These are phyloP conservation scores for Penicillium pancosmium DNA, from an alignment of 495 filamentous ascomycete species.

Conservation along the genomic window DNA sequence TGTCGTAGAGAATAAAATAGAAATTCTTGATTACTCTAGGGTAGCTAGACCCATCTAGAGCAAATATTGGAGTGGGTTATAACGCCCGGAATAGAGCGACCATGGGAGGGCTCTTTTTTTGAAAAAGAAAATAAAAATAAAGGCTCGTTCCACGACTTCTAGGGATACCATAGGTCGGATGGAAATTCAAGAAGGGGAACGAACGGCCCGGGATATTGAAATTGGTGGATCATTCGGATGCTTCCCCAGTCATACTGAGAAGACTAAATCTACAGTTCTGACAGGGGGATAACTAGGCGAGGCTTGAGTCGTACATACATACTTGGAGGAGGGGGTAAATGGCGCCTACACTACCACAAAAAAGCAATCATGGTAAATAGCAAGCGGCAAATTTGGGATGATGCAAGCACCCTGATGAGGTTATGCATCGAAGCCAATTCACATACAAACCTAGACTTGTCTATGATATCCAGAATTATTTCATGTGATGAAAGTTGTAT, in stretches of 20 bases:
- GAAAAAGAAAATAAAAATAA: background rate
- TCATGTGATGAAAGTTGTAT: background rate
- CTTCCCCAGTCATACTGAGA: background rate
- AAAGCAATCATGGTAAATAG: conserved; percentile 11
- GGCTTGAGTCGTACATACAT: too few species aligned
- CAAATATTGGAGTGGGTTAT: background rate
- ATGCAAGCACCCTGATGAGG: conserved; percentile 3
- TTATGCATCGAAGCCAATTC: background rate
- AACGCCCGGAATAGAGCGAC: too few species aligned
- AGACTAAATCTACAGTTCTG: too few species aligned
- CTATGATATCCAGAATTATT: background rate
- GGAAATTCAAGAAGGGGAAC: conserved; percentile 9
- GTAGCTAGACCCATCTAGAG: background rate
- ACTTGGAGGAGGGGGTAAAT: too few species aligned
- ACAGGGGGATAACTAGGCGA: too few species aligned
- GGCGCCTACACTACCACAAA: background rate
- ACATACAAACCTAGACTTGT: background rate
- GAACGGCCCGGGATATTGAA: background rate
- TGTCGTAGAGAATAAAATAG: background rate
- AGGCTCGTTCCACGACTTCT: conserved; percentile 12
- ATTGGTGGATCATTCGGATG: background rate
- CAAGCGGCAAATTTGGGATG: background rate
- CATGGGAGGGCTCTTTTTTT: too few species aligned
- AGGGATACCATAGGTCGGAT: conserved; percentile 23
- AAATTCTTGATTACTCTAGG: background rate